Evolutionary conservation across 805 yeast species (phyloP).

Genomic region (Lachancea quebecensis): DNA sequence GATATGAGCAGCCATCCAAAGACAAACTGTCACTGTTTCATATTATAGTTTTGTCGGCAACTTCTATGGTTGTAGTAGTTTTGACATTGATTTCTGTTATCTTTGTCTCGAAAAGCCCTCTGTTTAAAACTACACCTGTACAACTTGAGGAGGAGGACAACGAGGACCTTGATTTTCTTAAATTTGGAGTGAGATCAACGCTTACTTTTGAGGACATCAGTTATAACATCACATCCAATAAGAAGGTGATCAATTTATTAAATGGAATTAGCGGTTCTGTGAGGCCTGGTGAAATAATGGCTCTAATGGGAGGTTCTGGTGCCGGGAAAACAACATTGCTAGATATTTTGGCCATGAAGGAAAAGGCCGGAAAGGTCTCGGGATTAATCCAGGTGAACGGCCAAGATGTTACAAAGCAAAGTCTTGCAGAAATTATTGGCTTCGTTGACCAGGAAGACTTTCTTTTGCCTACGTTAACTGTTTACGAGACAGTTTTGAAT

Average conservation of each 20-base stretch:
- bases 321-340: slow-evolving; percentile 95
- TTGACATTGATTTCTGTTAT: slow-evolving; percentile 31
- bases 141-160: slow-evolving; percentile 24
- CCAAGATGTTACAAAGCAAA: slow-evolving; percentile 27
- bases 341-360: slow-evolving; percentile 85
- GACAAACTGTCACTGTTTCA: slow-evolving; percentile 43
- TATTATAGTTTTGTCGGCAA: slow-evolving; percentile 36
- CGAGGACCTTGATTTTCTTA: slow-evolving; percentile 31
- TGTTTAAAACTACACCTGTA: slow-evolving; percentile 39
- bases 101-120: slow-evolving; percentile 52
- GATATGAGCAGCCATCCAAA: slow-evolving; percentile 60
- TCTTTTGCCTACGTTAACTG: slow-evolving; percentile 86
- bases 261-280: slow-evolving; percentile 66
- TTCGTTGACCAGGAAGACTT: slow-evolving; percentile 96
- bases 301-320: slow-evolving; percentile 98
- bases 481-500: slow-evolving; percentile 88
- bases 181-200: slow-evolving; percentile 57
- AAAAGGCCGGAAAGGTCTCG: slow-evolving; percentile 61
- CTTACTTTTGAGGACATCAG: slow-evolving; percentile 69
- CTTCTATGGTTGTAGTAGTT: slow-evolving; percentile 35
- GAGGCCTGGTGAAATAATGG: slow-evolving; percentile 81
- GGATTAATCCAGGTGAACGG: slow-evolving; percentile 83
- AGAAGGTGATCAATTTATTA: slow-evolving; percentile 39
- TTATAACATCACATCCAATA: slow-evolving; percentile 35
- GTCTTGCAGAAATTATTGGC: slow-evolving; percentile 67